Conservation (phyloP, 2,329 filamentous ascomycete genomes). For the Dactylellina drechsleri region DNA sequence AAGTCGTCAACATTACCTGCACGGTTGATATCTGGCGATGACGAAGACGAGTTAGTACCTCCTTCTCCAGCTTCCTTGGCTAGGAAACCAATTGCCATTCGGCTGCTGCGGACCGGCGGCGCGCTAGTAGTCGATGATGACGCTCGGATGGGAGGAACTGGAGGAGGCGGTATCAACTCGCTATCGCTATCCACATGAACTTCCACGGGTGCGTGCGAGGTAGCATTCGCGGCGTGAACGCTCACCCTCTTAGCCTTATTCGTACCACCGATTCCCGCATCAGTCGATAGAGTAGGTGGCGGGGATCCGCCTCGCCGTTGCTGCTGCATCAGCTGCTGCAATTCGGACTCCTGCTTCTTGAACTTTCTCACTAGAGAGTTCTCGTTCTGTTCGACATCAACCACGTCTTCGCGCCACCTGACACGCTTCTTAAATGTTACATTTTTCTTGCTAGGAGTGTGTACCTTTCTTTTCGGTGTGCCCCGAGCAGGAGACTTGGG, state of each 20-base stretch:
- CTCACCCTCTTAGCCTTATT: slow-evolving; percentile 49
- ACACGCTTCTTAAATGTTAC: slow-evolving; percentile 74
- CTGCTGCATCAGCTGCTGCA: slow-evolving; percentile 68
- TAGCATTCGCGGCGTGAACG: slow-evolving; percentile 26
- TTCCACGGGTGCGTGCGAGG: slow-evolving; percentile 49
- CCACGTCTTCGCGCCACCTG: slow-evolving; percentile 90
- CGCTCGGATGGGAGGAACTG: slow-evolving; percentile 39
- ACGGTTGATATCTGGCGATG: slow-evolving; percentile 52
- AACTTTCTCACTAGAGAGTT: slow-evolving; percentile 89
- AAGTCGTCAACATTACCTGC: slow-evolving; percentile 32
- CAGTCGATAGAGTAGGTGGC: slow-evolving; percentile 33
- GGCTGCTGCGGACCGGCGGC: slow-evolving; percentile 55
- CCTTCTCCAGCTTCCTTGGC: slow-evolving; percentile 54
- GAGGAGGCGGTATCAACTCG: slow-evolving; percentile 54
- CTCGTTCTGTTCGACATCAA: slow-evolving; percentile 69
- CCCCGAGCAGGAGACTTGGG: slow-evolving; percentile 49
- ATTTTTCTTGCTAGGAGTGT: slow-evolving; percentile 65
- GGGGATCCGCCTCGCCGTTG: slow-evolving; percentile 28
- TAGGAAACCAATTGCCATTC: slow-evolving; percentile 55
- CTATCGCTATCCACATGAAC: slow-evolving; percentile 54
- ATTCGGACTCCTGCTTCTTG: slow-evolving; percentile 71
- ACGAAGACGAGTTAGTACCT: slow-evolving; percentile 55
- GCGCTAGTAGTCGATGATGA: slow-evolving; percentile 50
- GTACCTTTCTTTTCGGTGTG: slow-evolving; percentile 58
- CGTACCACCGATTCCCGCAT: slow-evolving; percentile 37